Evolutionary conservation across 1,284 basidiomycete genomes (phyloP), one percentile per base, ranked within the genome.

Genomic region (Fomitopsis palustris): DNA sequence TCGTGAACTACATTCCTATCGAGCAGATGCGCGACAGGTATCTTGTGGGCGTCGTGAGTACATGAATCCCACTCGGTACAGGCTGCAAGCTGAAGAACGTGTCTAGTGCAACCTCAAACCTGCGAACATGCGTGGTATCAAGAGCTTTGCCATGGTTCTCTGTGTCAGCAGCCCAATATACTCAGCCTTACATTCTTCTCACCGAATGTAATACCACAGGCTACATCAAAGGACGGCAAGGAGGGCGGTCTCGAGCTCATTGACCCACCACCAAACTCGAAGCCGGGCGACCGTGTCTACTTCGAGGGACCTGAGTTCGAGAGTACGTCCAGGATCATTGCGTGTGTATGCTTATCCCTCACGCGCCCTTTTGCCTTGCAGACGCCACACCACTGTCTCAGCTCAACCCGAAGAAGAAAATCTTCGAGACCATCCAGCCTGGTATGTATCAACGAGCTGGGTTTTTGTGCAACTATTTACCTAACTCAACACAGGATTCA

Each of bases 391-490:
- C 95, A 2, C 77, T 96, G 42, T 73, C 88, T 2, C 92, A 94
- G 69, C 80, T 98, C 62, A 97, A 96, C 75, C 95, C 95, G 10
- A 98, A 98, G 79, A 97, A 96, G 80, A 98, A 98, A 78, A 91
- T 97, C 33, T 98, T 96, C 67, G 96, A 98, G 78, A 90, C 93
- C 0, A 85, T 98, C 54, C 96, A 96, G 71, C 94, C 94, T 62
- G 86, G 90, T 88, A 62, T 29, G 74, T 67, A 21, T 33, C 47
- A 45, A 38, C 1, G n/a, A 42, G 21, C 17, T 25, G 27, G 35
- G 3, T 14, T 9, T 41, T 8, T 2, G 38, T 33, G 27, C 17
- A 1, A 21, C 37, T 25, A n/a, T 21, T 37, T 38, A 37, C 43
- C 27, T 7, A 39, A 8, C 16, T 51, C 4, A 16, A 10, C 29